phyloP scores from a whole-genome alignment of 106 monocot species.

The Dendrobium huoshanense region DNA sequence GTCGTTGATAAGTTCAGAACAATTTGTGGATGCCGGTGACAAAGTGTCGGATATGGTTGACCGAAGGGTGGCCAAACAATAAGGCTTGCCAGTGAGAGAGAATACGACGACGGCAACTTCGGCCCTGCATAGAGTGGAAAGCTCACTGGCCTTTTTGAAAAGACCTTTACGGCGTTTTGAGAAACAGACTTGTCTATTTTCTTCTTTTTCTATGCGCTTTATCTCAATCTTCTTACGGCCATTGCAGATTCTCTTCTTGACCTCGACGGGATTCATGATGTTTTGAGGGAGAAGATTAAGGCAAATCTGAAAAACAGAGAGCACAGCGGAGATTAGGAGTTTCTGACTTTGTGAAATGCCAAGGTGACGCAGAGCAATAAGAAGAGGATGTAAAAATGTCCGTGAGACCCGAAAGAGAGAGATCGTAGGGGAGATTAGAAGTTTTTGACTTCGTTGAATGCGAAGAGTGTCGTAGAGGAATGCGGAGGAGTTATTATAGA shows the following conservation, averaged over 20 bases:
- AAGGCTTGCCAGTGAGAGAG: conserved; percentile 5
- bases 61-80: conserved; percentile 4
- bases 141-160: conserved; percentile 12
- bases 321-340: too few relatives aligned
- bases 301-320: too few relatives aligned
- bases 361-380: too few relatives aligned
- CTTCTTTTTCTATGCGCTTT: background rate
- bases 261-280: background rate
- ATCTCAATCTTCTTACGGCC: background rate
- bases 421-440: too few relatives aligned
- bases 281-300: too few relatives aligned
- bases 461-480: too few relatives aligned
- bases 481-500: too few relatives aligned
- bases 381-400: too few relatives aligned
- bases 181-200: background rate
- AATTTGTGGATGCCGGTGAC: background rate
- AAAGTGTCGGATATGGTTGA: background rate
- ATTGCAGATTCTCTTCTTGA: background rate
- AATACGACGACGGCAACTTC: background rate
- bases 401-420: too few relatives aligned
- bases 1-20: background rate
- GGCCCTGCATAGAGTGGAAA: conserved; percentile 4
- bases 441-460: too few relatives aligned
- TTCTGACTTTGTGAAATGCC: too few relatives aligned
- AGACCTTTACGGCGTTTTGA: background rate